Evolutionary conservation across 75 land plant species (phyloP), one percentile per base, ranked within the genome.

Genomic region (Gnetum montanum): DNA sequence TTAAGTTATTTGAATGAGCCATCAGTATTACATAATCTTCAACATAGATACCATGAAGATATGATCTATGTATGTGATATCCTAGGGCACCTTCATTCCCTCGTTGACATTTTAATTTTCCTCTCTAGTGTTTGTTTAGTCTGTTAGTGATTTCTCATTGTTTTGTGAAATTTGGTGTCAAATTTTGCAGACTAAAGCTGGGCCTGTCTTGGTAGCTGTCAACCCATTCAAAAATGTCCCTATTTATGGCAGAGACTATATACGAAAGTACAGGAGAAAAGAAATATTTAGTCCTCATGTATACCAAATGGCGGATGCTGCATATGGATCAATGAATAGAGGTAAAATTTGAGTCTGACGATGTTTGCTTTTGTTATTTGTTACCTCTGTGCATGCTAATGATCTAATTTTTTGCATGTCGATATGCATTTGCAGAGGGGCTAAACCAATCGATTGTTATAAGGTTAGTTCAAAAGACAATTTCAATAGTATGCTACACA

Each of bases 1-100:
- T 78, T 94, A 36, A 85, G 87, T 69, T 94, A 85, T 61, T 67
- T 94, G 68, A 94, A 94, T 63, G 96, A 94, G 54, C 98, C 98
- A 54, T 84, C 98, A 46, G 83, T 94, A 58, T 79, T 94, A 49
- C 85, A 94, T 72, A 83, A 83, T 63, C 72, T 94, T 23, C 66
- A 66, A 27, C 51, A 70, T 34, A 70, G 98, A 70, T 90, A 75
- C 50, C 47, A 57, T 24, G 59, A 60, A 23, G 81, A 82, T 63
- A 64, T 59, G 27, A 80, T 85, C 38, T 94, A 94, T 76, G 98
- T 94, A 60, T 72, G 98, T 59, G 45, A 43, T 16, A 6, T 4
- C 19, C 54, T 24, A 13, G 13, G 40, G 24, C 18, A 24, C n/a
- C 5, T 3, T 31, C 18, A 52, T 2, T 37, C 24, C 26, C 28